A percentile compares a stretch with the other conserved stretches of the same genome.
These are phyloP conservation scores for Solanum phureja DNA, from an alignment of 257 asterid species.

Conservation along the genomic window DNA sequence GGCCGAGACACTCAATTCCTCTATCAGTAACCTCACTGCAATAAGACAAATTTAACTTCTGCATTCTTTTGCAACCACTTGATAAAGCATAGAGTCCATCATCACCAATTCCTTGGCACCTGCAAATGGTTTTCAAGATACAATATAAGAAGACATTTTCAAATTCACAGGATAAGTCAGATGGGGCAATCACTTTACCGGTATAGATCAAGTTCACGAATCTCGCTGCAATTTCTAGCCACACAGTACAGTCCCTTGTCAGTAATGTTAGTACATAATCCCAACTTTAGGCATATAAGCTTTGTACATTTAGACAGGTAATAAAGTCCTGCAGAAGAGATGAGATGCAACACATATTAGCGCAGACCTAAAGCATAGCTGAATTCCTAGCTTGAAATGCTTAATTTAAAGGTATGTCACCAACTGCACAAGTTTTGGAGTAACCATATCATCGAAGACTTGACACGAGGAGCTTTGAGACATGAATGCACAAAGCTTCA, in stretches of 20 bases:
- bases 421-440: background rate
- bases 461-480: background rate
- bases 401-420: background rate
- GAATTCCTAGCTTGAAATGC: background rate
- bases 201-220: constrained; percentile 63
- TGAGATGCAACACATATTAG: background rate
- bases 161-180: background rate
- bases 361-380: background rate
- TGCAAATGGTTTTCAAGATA: constrained; percentile 8
- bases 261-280: constrained; percentile 49
- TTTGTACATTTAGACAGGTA: constrained; percentile 47
- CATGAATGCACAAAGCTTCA: background rate
- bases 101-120: constrained; percentile 57
- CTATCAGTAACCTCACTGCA: constrained; percentile 39
- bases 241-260: constrained; percentile 50
- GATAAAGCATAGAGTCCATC: constrained; percentile 48
- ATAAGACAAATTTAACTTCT: constrained; percentile 51
- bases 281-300: constrained; percentile 51
- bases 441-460: background rate
- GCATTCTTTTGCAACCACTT: constrained; percentile 46
- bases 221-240: constrained; percentile 42
- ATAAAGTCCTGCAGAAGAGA: constrained; percentile 37
- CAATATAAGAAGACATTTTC: background rate
- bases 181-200: constrained; percentile 20
- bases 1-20: constrained; percentile 43